Conservation (phyloP, 306 rosid species). For the Aeschynomene evenia region DNA sequence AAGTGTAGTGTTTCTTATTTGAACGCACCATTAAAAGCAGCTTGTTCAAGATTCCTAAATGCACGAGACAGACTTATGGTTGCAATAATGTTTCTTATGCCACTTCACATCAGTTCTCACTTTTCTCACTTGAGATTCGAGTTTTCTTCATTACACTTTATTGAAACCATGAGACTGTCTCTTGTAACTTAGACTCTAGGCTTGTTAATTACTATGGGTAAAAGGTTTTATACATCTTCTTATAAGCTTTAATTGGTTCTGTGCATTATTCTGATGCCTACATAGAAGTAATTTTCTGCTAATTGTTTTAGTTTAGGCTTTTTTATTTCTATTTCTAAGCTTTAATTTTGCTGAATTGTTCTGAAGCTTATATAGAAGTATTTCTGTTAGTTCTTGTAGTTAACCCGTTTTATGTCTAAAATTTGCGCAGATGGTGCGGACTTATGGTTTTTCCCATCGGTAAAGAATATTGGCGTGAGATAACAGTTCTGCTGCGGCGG, state of each 20-base stretch:
- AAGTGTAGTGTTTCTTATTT: no score
- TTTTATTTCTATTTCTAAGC: background rate
- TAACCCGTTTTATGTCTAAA: slow-evolving; percentile 28
- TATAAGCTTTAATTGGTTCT: background rate
- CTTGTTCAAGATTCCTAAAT: slow-evolving; percentile 1
- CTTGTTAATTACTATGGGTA: background rate
- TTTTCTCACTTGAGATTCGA: background rate
- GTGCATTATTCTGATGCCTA: slow-evolving; percentile 3
- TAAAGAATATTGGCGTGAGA: slow-evolving; percentile 18
- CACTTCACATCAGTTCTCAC: slow-evolving; percentile 1
- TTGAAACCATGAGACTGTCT: background rate
- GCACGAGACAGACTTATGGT: no score
- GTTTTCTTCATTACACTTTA: slow-evolving; percentile 7
- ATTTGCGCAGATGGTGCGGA: slow-evolving; percentile 49
- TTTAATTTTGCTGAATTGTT: background rate
- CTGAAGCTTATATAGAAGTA: background rate
- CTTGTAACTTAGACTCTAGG: background rate
- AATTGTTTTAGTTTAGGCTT: background rate
- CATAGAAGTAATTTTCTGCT: slow-evolving; percentile 1
- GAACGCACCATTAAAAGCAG: no score
- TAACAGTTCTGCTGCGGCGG: slow-evolving; percentile 29
- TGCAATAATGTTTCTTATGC: background rate
- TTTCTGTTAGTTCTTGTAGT: slow-evolving; percentile 4
- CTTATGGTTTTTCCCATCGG: slow-evolving; percentile 26
- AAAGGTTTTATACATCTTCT: background rate